phyloP scores from a whole-genome alignment of 352 stramenopile genomes.

The Halophytophthora batemanensis region DNA sequence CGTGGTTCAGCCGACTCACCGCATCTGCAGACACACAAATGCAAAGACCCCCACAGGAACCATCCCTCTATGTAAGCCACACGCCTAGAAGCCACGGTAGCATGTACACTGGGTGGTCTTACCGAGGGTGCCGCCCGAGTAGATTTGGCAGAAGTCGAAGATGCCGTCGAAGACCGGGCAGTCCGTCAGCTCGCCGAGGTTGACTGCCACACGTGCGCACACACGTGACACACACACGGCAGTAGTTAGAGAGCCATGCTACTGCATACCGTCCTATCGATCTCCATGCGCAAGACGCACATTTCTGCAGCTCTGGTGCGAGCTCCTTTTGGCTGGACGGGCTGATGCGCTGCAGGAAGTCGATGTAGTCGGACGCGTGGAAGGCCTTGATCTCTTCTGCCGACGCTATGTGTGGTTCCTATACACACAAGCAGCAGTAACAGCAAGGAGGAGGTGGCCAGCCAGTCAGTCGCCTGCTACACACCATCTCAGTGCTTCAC shows the following conservation, averaged over 20 bases:
- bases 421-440: conserved; percentile 2
- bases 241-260: conserved; percentile 63
- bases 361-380: conserved; percentile 97
- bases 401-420: conserved; percentile 80
- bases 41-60: no score
- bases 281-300: no score
- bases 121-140: conserved; percentile 95
- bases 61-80: no score
- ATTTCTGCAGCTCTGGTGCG: no score
- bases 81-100: no score
- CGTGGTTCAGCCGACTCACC: conserved; percentile 95
- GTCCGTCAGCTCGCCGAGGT: conserved; percentile 96
- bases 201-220: no score
- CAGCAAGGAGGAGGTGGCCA: no score
- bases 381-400: conserved; percentile 96
- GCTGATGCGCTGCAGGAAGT: conserved; percentile 95
- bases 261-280: no score
- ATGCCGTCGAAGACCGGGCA: conserved; percentile 99
- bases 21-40: no score
- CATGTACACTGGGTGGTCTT: no score
- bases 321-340: conserved; percentile 94
- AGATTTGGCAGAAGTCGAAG: conserved; percentile 98
- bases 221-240: no score
- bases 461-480: not conserved
- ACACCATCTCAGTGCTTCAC: no score